Evolutionary conservation across 2,329 filamentous ascomycete genomes (phyloP).

Genomic region (Diplocarpon mali): DNA sequence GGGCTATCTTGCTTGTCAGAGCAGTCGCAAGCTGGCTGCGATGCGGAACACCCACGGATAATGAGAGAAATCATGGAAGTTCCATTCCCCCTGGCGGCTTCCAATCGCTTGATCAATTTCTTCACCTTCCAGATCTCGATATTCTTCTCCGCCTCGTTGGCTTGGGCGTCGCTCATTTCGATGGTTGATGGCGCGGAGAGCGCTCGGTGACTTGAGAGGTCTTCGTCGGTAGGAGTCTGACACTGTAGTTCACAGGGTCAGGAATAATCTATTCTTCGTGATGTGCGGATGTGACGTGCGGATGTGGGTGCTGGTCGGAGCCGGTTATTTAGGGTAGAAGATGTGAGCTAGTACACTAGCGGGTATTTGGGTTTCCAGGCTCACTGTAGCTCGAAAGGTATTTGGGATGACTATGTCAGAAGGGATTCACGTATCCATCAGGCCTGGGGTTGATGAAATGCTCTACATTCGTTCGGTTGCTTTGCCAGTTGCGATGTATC

Average conservation of each 20-base stretch:
- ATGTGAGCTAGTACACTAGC: slow-evolving; percentile 1
- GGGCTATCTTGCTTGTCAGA: slow-evolving; percentile 44
- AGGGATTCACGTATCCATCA: too few species aligned
- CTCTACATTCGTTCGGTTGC: too few species aligned
- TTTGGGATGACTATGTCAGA: too few species aligned
- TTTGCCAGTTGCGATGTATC: too few species aligned
- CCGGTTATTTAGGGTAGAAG: slow-evolving; percentile 1
- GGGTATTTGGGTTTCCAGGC: background rate
- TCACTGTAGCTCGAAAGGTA: too few species aligned
- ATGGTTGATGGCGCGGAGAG: slow-evolving; percentile 18
- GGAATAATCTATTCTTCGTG: slow-evolving; percentile 11
- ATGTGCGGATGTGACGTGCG: slow-evolving; percentile 10
- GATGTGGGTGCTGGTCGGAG: slow-evolving; percentile 5
- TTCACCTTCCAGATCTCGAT: slow-evolving; percentile 95
- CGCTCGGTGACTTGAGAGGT: slow-evolving; percentile 10
- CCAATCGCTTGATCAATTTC: slow-evolving; percentile 98
- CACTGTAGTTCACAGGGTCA: slow-evolving; percentile 17
- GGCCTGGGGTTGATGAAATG: too few species aligned
- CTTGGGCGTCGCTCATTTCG: slow-evolving; percentile 79
- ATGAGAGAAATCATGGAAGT: slow-evolving; percentile 99
- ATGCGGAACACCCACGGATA: slow-evolving; percentile 56
- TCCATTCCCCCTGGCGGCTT: slow-evolving; percentile 94
- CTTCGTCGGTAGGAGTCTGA: slow-evolving; percentile 16
- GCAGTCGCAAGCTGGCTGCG: background rate
- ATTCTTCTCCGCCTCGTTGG: slow-evolving; percentile 97